A percentile compares a stretch with the other conserved stretches of the same genome.
Conservation (phyloP, 495 filamentous ascomycete species). For the Polyplosphaeria fusca region DNA sequence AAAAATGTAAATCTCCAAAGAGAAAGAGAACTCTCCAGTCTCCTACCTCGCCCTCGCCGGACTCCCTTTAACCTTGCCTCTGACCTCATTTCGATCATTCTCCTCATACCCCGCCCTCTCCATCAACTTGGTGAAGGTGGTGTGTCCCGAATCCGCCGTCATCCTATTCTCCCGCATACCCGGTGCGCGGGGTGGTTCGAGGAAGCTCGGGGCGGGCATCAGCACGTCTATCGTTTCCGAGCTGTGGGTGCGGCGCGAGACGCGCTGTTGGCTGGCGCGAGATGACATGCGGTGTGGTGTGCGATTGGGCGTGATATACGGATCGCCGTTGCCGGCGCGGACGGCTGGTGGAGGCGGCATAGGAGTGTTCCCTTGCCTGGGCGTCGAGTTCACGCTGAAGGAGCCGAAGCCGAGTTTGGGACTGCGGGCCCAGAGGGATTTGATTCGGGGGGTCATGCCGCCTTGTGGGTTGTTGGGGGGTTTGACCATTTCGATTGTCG, state of each 20-base stretch:
- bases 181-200: conserved; percentile 19
- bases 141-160: conserved; percentile 40
- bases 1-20: background rate
- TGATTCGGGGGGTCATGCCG: conserved; percentile 34
- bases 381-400: background rate
- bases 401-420: conserved; percentile 19
- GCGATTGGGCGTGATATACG: conserved; percentile 40
- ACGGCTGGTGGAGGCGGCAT: conserved; percentile 9
- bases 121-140: conserved; percentile 66
- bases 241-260: conserved; percentile 15
- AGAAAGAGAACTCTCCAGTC: background rate
- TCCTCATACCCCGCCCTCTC: conserved; percentile 52
- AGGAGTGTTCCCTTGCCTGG: background rate
- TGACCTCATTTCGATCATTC: conserved; percentile 18
- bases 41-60: conserved; percentile 1
- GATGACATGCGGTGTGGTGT: conserved; percentile 5
- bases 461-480: conserved; percentile 9
- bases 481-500: conserved; percentile 16
- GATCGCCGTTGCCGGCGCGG: conserved; percentile 32
- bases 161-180: conserved; percentile 39
- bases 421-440: conserved; percentile 15
- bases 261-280: background rate
- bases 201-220: conserved; percentile 36
- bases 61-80: too few species aligned
- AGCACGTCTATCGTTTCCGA: conserved; percentile 43